Evolutionary conservation across 129 eudicot genomes (phyloP), one percentile per base, ranked within the genome.

Genomic region (Heracleum sosnowskyi): DNA sequence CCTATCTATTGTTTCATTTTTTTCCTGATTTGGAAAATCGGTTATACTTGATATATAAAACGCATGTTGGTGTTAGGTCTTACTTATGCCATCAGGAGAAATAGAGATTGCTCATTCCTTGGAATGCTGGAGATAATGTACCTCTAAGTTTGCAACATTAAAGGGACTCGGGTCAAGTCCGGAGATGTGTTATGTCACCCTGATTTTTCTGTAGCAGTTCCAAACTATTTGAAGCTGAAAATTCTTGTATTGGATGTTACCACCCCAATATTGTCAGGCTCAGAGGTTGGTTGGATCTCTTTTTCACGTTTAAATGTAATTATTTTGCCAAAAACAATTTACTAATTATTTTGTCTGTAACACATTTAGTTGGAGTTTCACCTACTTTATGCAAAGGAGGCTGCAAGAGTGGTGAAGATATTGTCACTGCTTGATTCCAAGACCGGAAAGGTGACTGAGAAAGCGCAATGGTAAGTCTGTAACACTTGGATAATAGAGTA

Each of bases 171-270:
- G 34, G 89, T 92, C 36, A 73, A 79, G 31, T 86, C 99, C 62
- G 99, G 99, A 11, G 96, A 92, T 68, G 99, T 95, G 26, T 77
- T 95, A 76, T 95, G 99, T 79, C 99, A 95, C 81, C 99, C 99
- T 7, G 92, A 90, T 85, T 95, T 88, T 79, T 96, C 99, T 1
- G 92, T 95, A 74, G 79, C 86, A 36, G 85, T 88, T 57, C 69
- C 97, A 28, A 80, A 85, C 51, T 97, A 75, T 77, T 83, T 95
- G 89, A 97, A 95, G 86, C 76, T 95, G 69, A 95, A 95, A 79
- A 71, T 95, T 76, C 91, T 95, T 5, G 87, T 90, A 63, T 81
- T 95, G 84, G 96, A 95, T 78, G 85, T 84, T 51, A 79, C 87
- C 73, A 88, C 78, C 29, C 99, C 99, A 46, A 87, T 95, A 49